Percentiles rank a stretch among this genome's conserved stretches.
Evolutionary conservation across 1,284 basidiomycete genomes (phyloP).

Genomic region (Ceratobasidium sp.): DNA sequence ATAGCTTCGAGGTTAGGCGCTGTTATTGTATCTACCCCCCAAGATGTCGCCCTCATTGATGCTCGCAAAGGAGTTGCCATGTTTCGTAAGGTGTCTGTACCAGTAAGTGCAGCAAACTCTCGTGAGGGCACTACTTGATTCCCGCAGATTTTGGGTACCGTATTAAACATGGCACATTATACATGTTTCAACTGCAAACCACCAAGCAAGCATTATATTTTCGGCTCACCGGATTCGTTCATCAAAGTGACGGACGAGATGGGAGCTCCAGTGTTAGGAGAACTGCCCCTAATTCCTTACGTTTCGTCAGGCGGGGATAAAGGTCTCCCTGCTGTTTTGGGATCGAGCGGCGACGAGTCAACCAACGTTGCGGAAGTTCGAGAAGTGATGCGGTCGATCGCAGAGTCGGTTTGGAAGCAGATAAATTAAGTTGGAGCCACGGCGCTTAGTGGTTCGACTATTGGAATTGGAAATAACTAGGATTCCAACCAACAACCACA

Average conservation of each 20-base stretch:
- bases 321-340: slow-evolving; percentile 72
- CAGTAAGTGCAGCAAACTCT: slow-evolving; percentile 65
- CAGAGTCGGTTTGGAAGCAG: slow-evolving; percentile 60
- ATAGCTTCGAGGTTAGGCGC: slow-evolving; percentile 68
- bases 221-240: slow-evolving; percentile 80
- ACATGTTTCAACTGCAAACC: slow-evolving; percentile 82
- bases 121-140: slow-evolving; percentile 5
- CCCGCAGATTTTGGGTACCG: slow-evolving; percentile 82
- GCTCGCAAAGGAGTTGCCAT: slow-evolving; percentile 94
- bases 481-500: background rate
- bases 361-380: slow-evolving; percentile 48
- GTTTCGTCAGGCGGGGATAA: slow-evolving; percentile 83
- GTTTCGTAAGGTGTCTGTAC: slow-evolving; percentile 91
- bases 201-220: slow-evolving; percentile 73
- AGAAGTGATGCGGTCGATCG: slow-evolving; percentile 62
- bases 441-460: slow-evolving; percentile 1
- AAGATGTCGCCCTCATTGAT: slow-evolving; percentile 93
- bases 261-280: slow-evolving; percentile 78
- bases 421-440: slow-evolving; percentile 19
- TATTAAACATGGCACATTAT: slow-evolving; percentile 94
- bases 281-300: slow-evolving; percentile 83
- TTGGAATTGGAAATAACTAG: slow-evolving; percentile 8
- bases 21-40: slow-evolving; percentile 95
- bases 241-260: slow-evolving; percentile 72
- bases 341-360: background rate